phyloP scores from a whole-genome alignment of 768 basidiomycete species.

The Epithele typhae region DNA sequence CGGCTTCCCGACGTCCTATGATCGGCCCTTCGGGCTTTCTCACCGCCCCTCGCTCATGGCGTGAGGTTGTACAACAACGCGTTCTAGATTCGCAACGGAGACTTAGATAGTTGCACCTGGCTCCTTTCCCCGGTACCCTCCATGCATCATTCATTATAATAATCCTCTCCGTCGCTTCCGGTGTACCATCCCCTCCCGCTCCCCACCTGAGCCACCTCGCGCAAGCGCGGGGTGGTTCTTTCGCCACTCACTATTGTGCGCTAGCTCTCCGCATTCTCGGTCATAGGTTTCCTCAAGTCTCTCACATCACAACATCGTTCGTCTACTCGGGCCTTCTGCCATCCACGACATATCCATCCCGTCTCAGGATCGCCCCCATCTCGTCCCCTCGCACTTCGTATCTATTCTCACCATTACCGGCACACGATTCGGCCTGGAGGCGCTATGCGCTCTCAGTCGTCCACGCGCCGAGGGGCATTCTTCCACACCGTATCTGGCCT shows the following conservation, averaged over 20 bases:
- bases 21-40: constrained; percentile 20
- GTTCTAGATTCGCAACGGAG: constrained; percentile 19
- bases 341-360: constrained; percentile 61
- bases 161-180: constrained; percentile 18
- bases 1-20: constrained; percentile 28
- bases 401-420: constrained; percentile 28
- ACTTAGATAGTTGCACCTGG: constrained; percentile 22
- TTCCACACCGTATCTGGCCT: constrained; percentile 4
- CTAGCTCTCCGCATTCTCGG: constrained; percentile 26
- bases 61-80: constrained; percentile 12
- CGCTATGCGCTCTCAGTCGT: constrained; percentile 5
- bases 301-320: constrained; percentile 21
- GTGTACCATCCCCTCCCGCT: constrained; percentile 17
- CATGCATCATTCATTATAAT: constrained; percentile 22
- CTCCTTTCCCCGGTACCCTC: constrained; percentile 11
- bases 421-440: constrained; percentile 4
- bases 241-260: constrained; percentile 36
- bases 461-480: constrained; percentile 4
- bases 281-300: constrained; percentile 22
- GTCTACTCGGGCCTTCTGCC: constrained; percentile 20
- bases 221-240: constrained; percentile 33
- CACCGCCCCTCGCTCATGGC: constrained; percentile 22
- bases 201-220: constrained; percentile 21
- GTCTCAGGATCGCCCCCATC: constrained; percentile 42
- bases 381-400: constrained; percentile 29